These are phyloP conservation scores for Postia placenta DNA, from an alignment of 768 basidiomycete species.

Conservation along the genomic window DNA sequence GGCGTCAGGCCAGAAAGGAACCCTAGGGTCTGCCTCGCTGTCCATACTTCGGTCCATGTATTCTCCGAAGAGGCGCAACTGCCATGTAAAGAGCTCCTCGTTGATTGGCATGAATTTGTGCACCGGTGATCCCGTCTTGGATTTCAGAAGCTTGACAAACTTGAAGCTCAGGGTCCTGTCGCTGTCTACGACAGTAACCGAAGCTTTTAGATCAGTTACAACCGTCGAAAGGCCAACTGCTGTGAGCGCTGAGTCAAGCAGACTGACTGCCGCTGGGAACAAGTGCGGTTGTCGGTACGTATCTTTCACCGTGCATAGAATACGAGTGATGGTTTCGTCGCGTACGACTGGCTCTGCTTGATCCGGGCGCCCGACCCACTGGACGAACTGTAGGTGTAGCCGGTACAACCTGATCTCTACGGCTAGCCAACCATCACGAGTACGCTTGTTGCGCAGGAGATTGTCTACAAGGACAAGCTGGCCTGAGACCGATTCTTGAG, in stretches of 20 bases:
- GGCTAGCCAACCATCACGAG: slow-evolving; percentile 36
- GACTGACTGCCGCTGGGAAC: slow-evolving; percentile 27
- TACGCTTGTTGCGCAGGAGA: slow-evolving; percentile 40
- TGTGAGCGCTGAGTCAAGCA: slow-evolving; percentile 34
- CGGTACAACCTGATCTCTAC: slow-evolving; percentile 48
- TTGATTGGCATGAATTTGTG: slow-evolving; percentile 49
- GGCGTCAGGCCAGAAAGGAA: slow-evolving; percentile 59
- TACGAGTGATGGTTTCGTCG: slow-evolving; percentile 39
- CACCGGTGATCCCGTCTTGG: slow-evolving; percentile 32
- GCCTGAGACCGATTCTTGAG: slow-evolving; percentile 26
- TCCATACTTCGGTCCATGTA: slow-evolving; percentile 74
- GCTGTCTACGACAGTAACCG: slow-evolving; percentile 3
- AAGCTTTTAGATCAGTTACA: slow-evolving; percentile 12
- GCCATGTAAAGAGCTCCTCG: slow-evolving; percentile 58
- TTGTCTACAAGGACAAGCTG: slow-evolving; percentile 29
- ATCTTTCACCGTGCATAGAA: slow-evolving; percentile 45
- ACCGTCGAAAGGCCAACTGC: slow-evolving; percentile 45
- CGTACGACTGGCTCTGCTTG: slow-evolving; percentile 30
- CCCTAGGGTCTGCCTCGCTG: slow-evolving; percentile 47
- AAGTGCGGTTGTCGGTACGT: slow-evolving; percentile 32
- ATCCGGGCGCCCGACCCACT: slow-evolving; percentile 45
- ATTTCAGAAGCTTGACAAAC: slow-evolving; percentile 49
- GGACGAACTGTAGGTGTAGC: slow-evolving; percentile 43
- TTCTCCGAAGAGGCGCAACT: slow-evolving; percentile 60
- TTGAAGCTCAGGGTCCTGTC: slow-evolving; percentile 38